Evolutionary conservation across 306 rosid species (phyloP).

Genomic region (Geum urbanum): DNA sequence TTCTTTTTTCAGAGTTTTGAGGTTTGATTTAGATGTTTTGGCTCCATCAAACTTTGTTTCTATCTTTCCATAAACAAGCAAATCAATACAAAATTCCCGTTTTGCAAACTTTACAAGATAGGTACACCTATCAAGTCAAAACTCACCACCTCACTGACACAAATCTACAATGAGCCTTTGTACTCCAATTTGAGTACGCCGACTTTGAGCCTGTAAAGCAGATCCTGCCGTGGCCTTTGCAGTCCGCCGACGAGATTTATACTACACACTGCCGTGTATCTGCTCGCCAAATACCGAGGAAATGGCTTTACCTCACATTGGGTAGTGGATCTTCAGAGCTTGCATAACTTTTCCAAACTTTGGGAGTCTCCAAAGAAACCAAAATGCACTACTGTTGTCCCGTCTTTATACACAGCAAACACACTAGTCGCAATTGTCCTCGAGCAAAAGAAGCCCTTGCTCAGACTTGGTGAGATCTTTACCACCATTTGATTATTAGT

Average conservation of each 20-base stretch:
- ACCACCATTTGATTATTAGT: slow-evolving; percentile 19
- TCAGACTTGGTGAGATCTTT: slow-evolving; percentile 58
- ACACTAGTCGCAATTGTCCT: slow-evolving; percentile 85
- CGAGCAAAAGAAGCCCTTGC: slow-evolving; percentile 76
- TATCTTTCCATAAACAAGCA: too few species aligned
- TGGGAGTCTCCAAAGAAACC: slow-evolving; percentile 87
- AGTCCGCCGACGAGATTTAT: background rate
- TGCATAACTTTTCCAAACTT: slow-evolving; percentile 66
- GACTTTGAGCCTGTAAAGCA: background rate
- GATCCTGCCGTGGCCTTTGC: background rate
- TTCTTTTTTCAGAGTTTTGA: too few species aligned
- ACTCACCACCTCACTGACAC: background rate
- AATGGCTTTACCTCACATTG: background rate
- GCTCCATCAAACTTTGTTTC: background rate
- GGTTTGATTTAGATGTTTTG: background rate
- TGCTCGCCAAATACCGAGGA: background rate
- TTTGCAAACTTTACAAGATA: background rate
- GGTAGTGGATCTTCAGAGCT: slow-evolving; percentile 28
- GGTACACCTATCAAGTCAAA: background rate
- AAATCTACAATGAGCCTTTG: background rate
- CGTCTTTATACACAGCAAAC: slow-evolving; percentile 76
- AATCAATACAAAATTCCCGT: background rate
- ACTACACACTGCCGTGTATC: background rate
- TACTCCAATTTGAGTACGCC: background rate
- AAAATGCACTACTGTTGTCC: slow-evolving; percentile 74